Base-by-base conservation (phyloP, 805 yeast genomes). In the Candida ortonii region DNA sequence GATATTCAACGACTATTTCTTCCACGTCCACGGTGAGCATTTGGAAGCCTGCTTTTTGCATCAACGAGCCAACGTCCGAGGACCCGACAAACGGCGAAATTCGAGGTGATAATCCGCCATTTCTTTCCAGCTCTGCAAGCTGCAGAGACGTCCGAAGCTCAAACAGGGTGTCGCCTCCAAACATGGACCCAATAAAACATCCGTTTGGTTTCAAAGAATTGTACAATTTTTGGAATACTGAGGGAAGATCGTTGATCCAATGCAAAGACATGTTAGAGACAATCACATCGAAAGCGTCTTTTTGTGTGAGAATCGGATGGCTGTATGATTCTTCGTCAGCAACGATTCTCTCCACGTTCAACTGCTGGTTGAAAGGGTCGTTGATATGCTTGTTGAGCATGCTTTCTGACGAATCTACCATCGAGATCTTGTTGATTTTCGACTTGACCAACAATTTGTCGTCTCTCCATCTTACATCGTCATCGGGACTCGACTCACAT, bases 211-310 rank as follows among this genome's bases (percentile, higher is more conserved):
- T 75, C 22, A 86, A 64, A 16, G 83, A 68, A 5, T 61, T 52
- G 52, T 78, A 74, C 46, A 85, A 69, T 39, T 73, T 68, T 12
- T 59, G 56, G 33, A 85, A 67, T 2, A 76, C 73, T 1, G 68
- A 65, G 0, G 95, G 95, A n/a, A 86, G 67, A 48, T 86, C 89
- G 50, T 86, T 86, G 39, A 84, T 77, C 95, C 95, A 86, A 57
- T 86, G 95, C 53, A 86, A 53, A 15, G 84, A 71, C 44, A 84
- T 57, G 53, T 83, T 84, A 2, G 88, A 79, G 3, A 86, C 55
- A 2, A 85, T 83, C 3, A 87, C 83, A 54, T 84, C 89, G 50
- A 71, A 82, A 33, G 48, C 43, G 33, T 58, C 51, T 13, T 67
- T 59, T 33, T 67, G 60, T 7, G 33, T 50, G 18, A 78, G 57